Evolutionary conservation across 2,329 filamentous ascomycete species (phyloP).

Genomic region (Curvularia eragrostidis): DNA sequence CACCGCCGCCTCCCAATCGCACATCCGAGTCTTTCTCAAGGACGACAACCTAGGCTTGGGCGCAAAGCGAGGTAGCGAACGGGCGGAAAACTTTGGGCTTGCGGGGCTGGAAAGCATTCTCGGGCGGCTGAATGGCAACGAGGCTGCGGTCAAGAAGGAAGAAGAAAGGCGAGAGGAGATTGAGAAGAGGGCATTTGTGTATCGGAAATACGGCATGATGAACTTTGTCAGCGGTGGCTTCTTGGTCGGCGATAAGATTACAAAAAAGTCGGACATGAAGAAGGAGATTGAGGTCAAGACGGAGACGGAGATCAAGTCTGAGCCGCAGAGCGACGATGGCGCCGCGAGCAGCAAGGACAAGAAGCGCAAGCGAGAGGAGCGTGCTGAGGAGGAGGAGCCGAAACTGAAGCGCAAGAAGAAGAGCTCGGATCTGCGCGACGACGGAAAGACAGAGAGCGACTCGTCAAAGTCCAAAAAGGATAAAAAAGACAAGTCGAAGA

Average conservation of each 20-base stretch:
- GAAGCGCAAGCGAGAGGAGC: slow-evolving; percentile 48
- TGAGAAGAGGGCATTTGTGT: slow-evolving; percentile 75
- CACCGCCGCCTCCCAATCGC: slow-evolving; percentile 80
- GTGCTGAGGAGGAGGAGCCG: slow-evolving; percentile 37
- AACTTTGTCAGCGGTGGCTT: slow-evolving; percentile 88
- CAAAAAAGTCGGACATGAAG: slow-evolving; percentile 55
- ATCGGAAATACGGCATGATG: slow-evolving; percentile 78
- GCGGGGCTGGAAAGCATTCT: slow-evolving; percentile 86
- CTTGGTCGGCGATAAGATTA: slow-evolving; percentile 65
- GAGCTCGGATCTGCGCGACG: slow-evolving; percentile 42
- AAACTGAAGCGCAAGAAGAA: slow-evolving; percentile 50
- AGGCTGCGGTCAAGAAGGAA: slow-evolving; percentile 74
- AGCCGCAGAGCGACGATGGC: slow-evolving; percentile 46
- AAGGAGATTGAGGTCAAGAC: slow-evolving; percentile 35
- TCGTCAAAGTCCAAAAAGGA: slow-evolving; percentile 39
- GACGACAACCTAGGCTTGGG: slow-evolving; percentile 92
- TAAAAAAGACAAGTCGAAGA: slow-evolving; percentile 36
- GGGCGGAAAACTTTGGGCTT: slow-evolving; percentile 77
- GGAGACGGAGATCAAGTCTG: slow-evolving; percentile 52
- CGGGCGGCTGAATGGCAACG: slow-evolving; percentile 87
- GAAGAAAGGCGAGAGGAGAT: slow-evolving; percentile 71
- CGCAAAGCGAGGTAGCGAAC: slow-evolving; percentile 74
- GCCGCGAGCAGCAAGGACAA: slow-evolving; percentile 35
- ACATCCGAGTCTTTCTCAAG: slow-evolving; percentile 84
- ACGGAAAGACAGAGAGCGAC: slow-evolving; percentile 32